Conservation (phyloP, 345 rosid species). For the Abelmoschus esculentus region DNA sequence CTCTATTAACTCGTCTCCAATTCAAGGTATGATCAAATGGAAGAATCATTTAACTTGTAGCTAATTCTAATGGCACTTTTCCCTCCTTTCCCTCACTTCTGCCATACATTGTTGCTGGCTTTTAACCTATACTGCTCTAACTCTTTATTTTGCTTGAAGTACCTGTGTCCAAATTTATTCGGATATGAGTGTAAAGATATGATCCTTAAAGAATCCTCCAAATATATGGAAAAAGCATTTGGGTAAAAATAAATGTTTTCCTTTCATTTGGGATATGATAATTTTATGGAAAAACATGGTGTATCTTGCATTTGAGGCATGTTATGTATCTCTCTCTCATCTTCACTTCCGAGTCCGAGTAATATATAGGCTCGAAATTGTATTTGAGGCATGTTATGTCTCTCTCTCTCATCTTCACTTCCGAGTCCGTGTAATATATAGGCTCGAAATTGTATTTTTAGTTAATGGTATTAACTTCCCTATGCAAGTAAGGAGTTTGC, state of each 20-base stretch:
- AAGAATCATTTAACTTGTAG: not conserved
- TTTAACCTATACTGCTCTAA: not conserved
- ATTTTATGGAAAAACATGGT: too few relatives aligned
- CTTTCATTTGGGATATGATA: too few relatives aligned
- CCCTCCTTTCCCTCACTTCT: not conserved
- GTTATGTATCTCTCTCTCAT: too few relatives aligned
- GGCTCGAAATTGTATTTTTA: not conserved
- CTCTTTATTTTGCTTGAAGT: not conserved
- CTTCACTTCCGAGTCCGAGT: not conserved
- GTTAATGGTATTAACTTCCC: not conserved
- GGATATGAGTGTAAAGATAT: not conserved
- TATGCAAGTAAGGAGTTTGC: not conserved
- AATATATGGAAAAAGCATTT: too few relatives aligned
- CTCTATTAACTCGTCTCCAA: slow-evolving; percentile 16
- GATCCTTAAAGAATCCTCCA: not conserved
- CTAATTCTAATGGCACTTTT: not conserved
- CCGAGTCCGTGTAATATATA: not conserved
- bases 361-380: not conserved
- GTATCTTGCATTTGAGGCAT: too few relatives aligned
- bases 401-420: not conserved
- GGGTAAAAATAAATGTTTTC: too few relatives aligned
- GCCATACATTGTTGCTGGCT: not conserved
- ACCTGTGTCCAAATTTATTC: not conserved
- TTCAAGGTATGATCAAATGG: slow-evolving; percentile 33
- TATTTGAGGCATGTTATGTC: not conserved